Percentiles rank a stretch among this genome's conserved stretches.
These are phyloP conservation scores for Boletus sp. DNA, from an alignment of 768 basidiomycete genomes.

Conservation along the genomic window DNA sequence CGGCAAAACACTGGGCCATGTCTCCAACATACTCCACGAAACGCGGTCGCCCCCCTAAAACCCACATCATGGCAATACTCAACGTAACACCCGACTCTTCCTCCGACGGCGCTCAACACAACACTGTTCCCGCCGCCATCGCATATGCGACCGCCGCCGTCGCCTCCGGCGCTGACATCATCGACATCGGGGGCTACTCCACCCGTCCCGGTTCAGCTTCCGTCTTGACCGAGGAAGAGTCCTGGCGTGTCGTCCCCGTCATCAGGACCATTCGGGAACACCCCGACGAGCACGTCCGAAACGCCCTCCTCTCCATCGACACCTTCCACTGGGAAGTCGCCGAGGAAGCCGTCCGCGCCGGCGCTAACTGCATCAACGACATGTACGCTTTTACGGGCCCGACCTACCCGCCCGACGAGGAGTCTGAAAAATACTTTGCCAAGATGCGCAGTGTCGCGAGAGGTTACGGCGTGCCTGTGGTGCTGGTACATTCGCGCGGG, in stretches of 20 bases:
- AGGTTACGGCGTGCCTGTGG: slow-evolving; percentile 68
- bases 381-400: slow-evolving; percentile 79
- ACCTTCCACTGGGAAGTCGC: slow-evolving; percentile 28
- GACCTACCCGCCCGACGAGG: slow-evolving; percentile 37
- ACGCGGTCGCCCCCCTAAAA: slow-evolving; percentile 34
- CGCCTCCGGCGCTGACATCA: slow-evolving; percentile 62
- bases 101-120: slow-evolving; percentile 76
- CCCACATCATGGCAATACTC: slow-evolving; percentile 87
- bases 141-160: slow-evolving; percentile 50
- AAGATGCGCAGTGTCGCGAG: slow-evolving; percentile 67
- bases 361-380: slow-evolving; percentile 87
- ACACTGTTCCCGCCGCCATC: slow-evolving; percentile 52
- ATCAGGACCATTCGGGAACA: slow-evolving; percentile 55
- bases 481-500: slow-evolving; percentile 93
- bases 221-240: slow-evolving; percentile 70
- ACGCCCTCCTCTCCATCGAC: slow-evolving; percentile 25
- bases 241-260: slow-evolving; percentile 67
- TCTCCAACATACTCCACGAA: slow-evolving; percentile 20
- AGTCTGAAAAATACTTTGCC: slow-evolving; percentile 39
- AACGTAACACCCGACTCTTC: slow-evolving; percentile 96
- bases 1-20: slow-evolving; percentile 23
- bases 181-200: slow-evolving; percentile 94
- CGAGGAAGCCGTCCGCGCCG: slow-evolving; percentile 59
- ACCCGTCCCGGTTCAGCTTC: slow-evolving; percentile 79
- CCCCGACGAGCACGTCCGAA: slow-evolving; percentile 11